These are phyloP conservation scores for Margaritispora aquatica DNA, from an alignment of 495 filamentous ascomycete genomes.

Conservation along the genomic window DNA sequence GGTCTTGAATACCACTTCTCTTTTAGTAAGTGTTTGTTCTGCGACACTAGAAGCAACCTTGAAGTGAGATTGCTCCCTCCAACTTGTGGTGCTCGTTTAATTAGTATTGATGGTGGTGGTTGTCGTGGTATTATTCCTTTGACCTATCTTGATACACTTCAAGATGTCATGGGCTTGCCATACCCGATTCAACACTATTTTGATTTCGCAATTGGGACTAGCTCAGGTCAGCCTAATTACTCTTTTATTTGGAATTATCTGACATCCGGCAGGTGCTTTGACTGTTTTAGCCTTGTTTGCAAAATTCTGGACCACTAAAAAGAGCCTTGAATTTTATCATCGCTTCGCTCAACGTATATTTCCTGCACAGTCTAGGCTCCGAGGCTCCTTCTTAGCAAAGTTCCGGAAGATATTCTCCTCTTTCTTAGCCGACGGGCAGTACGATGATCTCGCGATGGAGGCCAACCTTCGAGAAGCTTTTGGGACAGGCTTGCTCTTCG, in stretches of 20 bases:
- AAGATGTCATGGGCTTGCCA: slow-evolving; percentile 5
- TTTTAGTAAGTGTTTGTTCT: slow-evolving; percentile 6
- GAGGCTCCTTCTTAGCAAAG: slow-evolving; percentile 6
- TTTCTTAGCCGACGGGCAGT: slow-evolving; percentile 14
- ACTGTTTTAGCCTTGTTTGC: slow-evolving; percentile 12
- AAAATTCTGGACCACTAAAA: slow-evolving; percentile 16
- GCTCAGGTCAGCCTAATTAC: slow-evolving; percentile 14
- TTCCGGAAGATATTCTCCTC: slow-evolving; percentile 10
- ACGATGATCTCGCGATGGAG: slow-evolving; percentile 11
- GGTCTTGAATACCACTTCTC: slow-evolving; percentile 15
- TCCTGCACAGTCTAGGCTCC: background rate
- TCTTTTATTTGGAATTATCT: background rate
- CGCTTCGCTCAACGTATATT: slow-evolving; percentile 14
- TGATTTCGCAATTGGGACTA: slow-evolving; percentile 16
- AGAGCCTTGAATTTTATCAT: slow-evolving; percentile 15
- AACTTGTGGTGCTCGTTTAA: slow-evolving; percentile 10
- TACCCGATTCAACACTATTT: slow-evolving; percentile 18
- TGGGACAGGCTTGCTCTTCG: slow-evolving; percentile 10
- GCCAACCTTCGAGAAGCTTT: slow-evolving; percentile 12
- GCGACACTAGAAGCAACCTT: slow-evolving; percentile 4
- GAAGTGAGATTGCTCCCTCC: slow-evolving; percentile 11
- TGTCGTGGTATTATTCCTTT: slow-evolving; percentile 11
- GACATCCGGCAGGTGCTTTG: slow-evolving; percentile 11
- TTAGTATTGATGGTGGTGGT: slow-evolving; percentile 16
- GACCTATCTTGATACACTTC: slow-evolving; percentile 10